Conservation (phyloP, 352 stramenopile genomes). For the Phytophthora syringae region DNA sequence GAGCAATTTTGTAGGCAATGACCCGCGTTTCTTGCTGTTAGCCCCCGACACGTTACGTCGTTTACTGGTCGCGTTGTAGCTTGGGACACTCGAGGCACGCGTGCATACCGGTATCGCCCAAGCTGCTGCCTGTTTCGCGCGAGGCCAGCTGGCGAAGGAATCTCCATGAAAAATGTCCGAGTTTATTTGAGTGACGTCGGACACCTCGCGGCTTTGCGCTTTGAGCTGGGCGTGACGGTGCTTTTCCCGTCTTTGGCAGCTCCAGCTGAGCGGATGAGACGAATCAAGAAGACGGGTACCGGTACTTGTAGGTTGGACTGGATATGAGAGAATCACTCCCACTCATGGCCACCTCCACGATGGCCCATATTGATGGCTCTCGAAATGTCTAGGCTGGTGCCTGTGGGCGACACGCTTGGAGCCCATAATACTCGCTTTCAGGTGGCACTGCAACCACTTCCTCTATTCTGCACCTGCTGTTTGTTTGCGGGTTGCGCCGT, state of each 20-base stretch:
- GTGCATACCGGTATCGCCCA: no score
- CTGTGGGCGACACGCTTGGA: background rate
- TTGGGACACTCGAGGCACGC: slow-evolving; percentile 39
- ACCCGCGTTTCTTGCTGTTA: no score
- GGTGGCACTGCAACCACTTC: slow-evolving; percentile 10
- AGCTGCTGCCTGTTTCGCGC: slow-evolving; percentile 2
- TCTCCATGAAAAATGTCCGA: slow-evolving; percentile 25
- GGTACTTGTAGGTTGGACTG: no score
- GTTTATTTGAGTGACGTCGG: no score
- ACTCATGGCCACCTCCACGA: background rate
- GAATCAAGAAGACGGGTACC: no score
- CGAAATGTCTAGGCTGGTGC: background rate
- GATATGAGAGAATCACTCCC: background rate
- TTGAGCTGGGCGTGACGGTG: slow-evolving; percentile 30
- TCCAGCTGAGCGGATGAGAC: slow-evolving; percentile 31
- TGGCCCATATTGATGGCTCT: background rate
- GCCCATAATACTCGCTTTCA: slow-evolving; percentile 18
- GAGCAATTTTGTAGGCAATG: no score
- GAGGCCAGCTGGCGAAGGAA: slow-evolving; percentile 32
- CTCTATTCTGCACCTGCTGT: slow-evolving; percentile 19
- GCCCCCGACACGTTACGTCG: background rate
- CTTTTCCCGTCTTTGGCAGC: slow-evolving; percentile 18
- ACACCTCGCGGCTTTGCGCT: slow-evolving; percentile 14
- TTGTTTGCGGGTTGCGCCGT: background rate
- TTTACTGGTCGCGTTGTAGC: background rate